These are phyloP conservation scores for Fusarium poae DNA, from an alignment of 2,329 filamentous ascomycete genomes.

Conservation along the genomic window DNA sequence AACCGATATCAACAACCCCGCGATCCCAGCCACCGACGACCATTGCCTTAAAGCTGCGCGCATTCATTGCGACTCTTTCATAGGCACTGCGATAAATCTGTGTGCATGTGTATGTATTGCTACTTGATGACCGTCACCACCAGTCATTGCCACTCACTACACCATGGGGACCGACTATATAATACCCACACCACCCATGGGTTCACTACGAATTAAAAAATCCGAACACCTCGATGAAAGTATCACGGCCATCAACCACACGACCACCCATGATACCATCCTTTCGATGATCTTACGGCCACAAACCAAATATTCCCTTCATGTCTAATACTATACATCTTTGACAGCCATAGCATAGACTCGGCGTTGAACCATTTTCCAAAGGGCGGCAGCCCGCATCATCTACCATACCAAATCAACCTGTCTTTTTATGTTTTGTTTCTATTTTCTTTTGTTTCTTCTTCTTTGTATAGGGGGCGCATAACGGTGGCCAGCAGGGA, in stretches of 20 bases:
- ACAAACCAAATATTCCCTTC: conserved; percentile 43
- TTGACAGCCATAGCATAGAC: conserved; percentile 53
- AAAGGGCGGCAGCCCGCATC: conserved; percentile 35
- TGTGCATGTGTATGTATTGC: conserved; percentile 8
- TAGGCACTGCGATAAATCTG: conserved; percentile 13
- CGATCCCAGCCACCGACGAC: conserved; percentile 59
- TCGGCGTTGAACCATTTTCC: conserved; percentile 49
- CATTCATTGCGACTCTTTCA: conserved; percentile 35
- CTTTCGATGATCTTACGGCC: conserved; percentile 46
- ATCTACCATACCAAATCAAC: conserved; percentile 45
- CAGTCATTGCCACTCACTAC: conserved; percentile 9
- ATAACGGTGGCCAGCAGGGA: conserved; percentile 42
- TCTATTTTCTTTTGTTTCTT: conserved; percentile 35
- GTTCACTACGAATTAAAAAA: conserved; percentile 35
- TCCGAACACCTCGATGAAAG: conserved; percentile 47
- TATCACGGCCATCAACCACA: conserved; percentile 38
- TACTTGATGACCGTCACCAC: conserved; percentile 14
- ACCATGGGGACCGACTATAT: conserved; percentile 13
- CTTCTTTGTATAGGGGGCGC: conserved; percentile 48
- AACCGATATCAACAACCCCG: conserved; percentile 60
- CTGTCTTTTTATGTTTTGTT: conserved; percentile 36
- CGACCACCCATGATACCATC: conserved; percentile 45
- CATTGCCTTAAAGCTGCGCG: conserved; percentile 50
- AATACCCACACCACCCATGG: conserved; percentile 33
- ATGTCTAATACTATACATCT: conserved; percentile 48